These are phyloP conservation scores for Candida ortonii DNA, from an alignment of 805 yeast species.

Conservation along the genomic window DNA sequence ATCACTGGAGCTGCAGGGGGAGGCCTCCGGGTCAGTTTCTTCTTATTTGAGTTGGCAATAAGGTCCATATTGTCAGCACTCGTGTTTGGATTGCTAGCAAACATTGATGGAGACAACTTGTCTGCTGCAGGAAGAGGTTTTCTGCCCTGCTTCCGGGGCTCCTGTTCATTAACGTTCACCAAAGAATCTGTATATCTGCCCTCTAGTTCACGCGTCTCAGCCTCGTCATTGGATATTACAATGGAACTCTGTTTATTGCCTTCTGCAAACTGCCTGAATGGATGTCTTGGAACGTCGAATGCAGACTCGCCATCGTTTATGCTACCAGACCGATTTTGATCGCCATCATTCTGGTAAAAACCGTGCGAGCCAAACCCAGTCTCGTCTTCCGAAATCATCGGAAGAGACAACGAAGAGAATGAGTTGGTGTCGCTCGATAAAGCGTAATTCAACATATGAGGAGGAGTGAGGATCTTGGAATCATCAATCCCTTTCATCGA, in stretches of 20 bases:
- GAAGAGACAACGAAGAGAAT: conserved; percentile 19
- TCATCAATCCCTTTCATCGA: conserved; percentile 9
- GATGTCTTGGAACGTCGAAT: no score
- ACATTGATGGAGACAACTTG: conserved; percentile 1
- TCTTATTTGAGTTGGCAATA: not conserved
- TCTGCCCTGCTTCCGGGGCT: conserved; percentile 7
- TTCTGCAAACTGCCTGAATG: no score
- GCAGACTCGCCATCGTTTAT: no score
- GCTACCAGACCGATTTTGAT: conserved; percentile 1
- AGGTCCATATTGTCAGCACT: conserved; percentile 6
- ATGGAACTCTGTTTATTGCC: no score
- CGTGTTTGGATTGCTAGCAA: conserved; percentile 1
- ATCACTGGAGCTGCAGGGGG: conserved; percentile 14
- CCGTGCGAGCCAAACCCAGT: no score
- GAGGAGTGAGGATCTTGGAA: conserved; percentile 8
- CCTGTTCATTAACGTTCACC: no score
- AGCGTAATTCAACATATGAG: conserved; percentile 3
- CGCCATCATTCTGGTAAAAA: no score
- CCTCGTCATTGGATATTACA: no score
- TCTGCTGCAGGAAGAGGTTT: conserved; percentile 19
- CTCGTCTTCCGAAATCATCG: conserved; percentile 24
- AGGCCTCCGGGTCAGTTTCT: conserved; percentile 9
- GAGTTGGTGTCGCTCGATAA: conserved; percentile 15
- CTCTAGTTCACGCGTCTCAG: conserved; percentile 1
- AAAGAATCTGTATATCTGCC: conserved; percentile 5